Conservation (phyloP, 2,329 filamentous ascomycete species). For the Biscogniauxia mediterranea region DNA sequence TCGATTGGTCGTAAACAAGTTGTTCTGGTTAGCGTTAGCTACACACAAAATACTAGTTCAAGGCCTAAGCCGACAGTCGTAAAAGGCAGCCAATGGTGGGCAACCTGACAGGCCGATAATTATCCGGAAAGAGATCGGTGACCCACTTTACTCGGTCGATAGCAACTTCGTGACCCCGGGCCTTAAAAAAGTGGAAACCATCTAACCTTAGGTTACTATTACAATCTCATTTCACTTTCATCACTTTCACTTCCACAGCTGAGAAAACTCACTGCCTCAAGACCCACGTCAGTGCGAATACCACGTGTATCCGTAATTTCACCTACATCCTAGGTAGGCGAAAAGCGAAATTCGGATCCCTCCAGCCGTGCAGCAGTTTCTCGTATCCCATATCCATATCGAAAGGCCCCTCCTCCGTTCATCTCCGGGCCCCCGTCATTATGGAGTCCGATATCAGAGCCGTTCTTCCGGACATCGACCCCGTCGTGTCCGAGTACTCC, state of each 20-base stretch:
- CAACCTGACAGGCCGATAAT: too few species aligned
- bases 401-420: slow-evolving; percentile 2
- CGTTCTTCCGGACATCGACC: slow-evolving; percentile 83
- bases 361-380: slow-evolving; percentile 4
- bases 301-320: slow-evolving; percentile 5
- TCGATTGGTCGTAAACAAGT: neutral
- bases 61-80: too few species aligned
- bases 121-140: too few species aligned
- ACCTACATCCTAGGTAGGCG: slow-evolving; percentile 6
- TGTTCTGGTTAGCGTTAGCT: neutral
- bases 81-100: too few species aligned
- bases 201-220: neutral
- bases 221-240: slow-evolving; percentile 5
- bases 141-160: too few species aligned
- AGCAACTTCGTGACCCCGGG: too few species aligned
- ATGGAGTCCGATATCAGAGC: slow-evolving; percentile 90
- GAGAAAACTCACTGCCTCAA: slow-evolving; percentile 15
- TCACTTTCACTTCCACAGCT: slow-evolving; percentile 2
- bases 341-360: slow-evolving; percentile 13
- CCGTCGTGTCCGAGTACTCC: slow-evolving; percentile 85
- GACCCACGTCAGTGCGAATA: slow-evolving; percentile 13
- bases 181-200: too few species aligned
- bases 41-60: neutral
- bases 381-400: slow-evolving; percentile 1
- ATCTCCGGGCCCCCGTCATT: slow-evolving; percentile 17